Conservation (phyloP, 1,284 basidiomycete genomes). For the Ceraceosorus guamensis region DNA sequence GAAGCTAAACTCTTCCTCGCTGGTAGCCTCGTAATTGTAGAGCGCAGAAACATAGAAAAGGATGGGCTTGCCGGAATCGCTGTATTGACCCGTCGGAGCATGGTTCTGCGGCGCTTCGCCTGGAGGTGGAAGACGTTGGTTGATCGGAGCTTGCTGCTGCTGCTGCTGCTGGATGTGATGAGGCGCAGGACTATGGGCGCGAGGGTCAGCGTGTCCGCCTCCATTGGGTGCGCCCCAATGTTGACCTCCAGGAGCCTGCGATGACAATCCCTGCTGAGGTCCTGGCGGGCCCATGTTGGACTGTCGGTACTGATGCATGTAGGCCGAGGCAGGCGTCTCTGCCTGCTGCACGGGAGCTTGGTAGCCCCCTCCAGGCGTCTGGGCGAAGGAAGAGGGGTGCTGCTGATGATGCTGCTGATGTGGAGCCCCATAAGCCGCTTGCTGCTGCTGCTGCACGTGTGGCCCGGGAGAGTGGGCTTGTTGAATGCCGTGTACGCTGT, state of each 20-base stretch:
- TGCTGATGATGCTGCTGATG: neutral
- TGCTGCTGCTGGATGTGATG: too few relatives aligned
- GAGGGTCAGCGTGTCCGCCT: constrained; percentile 19
- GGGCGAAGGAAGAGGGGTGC: too few relatives aligned
- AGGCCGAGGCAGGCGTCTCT: constrained; percentile 32
- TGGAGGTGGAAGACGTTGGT: constrained; percentile 15
- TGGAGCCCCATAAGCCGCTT: neutral
- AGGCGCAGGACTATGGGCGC: too few relatives aligned
- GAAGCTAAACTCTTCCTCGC: constrained; percentile 78
- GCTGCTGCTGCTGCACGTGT: constrained; percentile 13
- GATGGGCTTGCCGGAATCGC: constrained; percentile 68
- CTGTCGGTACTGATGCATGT: constrained; percentile 49
- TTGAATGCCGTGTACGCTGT: too few relatives aligned
- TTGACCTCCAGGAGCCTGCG: constrained; percentile 28
- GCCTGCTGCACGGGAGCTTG: too few relatives aligned
- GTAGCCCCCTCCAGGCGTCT: too few relatives aligned
- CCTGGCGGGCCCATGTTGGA: too few relatives aligned
- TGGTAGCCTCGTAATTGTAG: constrained; percentile 81
- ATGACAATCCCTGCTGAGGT: constrained; percentile 24
- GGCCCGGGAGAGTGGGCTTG: too few relatives aligned
- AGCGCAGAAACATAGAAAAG: constrained; percentile 72
- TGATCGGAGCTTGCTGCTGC: constrained; percentile 6
- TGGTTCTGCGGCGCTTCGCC: constrained; percentile 12
- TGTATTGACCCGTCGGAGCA: constrained; percentile 62
- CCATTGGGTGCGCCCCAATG: constrained; percentile 24